Evolutionary conservation across 495 filamentous ascomycete genomes (phyloP), one percentile per base, ranked within the genome.

Genomic region (Emericellopsis terricola): DNA sequence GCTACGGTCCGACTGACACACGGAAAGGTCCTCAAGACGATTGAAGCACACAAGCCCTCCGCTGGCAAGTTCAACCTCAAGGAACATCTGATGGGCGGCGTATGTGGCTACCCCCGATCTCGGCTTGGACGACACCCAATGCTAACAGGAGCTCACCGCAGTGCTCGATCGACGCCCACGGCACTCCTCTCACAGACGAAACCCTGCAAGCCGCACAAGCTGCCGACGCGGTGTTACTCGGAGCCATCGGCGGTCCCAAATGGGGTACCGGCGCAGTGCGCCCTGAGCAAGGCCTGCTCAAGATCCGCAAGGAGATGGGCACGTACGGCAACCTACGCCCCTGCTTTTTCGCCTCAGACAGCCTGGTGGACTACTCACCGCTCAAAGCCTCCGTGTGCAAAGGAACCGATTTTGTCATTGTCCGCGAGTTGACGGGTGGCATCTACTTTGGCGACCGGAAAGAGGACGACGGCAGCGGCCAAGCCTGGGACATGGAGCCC

Each of bases 261-360:
- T 97, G 91, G 83, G 89, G 89, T 37, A 85, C 81, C 3, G 81
- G 83, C 41, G 51, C 69, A 34, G 78, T 96, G 38, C 80, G 89
- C 31, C 89, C 89, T 4, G 89, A 97, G 50, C 87, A 96, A 59
- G 89, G 89, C 38, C 70, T 97, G 51, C 79, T 97, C 35, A 70
- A 66, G 42, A 81, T 97, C 29, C 84, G 89, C 64, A 94, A 92
- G 56, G 78, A 93, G 54, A 78, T 97, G 67, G 64, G 68, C 49
- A 81, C 89, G 44, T 97, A 89, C 61, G 89, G 87, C 44, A 97
- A 97, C 71, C 78, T 97, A 31, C 84, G 89, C 3, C 89, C 89
- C 4, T 97, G 89, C 73, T 86, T 76, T 69, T 97, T 97, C 65
- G 82, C 87, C 26, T 82, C 86, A 17, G 80, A 87, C 36, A 70